Percentiles rank a stretch among this genome's conserved stretches.
These are phyloP conservation scores for Plasmodium gaboni DNA, from an alignment of 169 alveolate species.

Conservation along the genomic window DNA sequence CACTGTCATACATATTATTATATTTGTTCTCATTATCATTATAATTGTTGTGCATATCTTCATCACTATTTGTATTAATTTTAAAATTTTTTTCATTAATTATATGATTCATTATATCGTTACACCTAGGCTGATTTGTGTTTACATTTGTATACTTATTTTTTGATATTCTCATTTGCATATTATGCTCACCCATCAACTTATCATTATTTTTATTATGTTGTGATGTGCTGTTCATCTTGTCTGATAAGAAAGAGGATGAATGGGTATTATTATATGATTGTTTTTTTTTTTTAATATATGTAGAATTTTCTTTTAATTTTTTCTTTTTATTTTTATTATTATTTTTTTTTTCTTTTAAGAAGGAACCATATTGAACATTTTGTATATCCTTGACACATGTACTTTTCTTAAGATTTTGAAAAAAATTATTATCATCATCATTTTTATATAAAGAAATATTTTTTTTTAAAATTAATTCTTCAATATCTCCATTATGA, in stretches of 20 bases:
- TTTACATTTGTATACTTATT: not conserved
- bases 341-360: constrained; percentile 5
- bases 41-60: not conserved
- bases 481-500: constrained; percentile 74
- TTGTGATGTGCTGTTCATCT: not conserved
- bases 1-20: not conserved
- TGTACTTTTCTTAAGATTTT: constrained; percentile 10
- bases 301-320: not conserved
- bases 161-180: not conserved
- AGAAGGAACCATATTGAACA: constrained; percentile 26
- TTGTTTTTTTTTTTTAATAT: not conserved
- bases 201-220: not conserved
- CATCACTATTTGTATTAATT: not conserved
- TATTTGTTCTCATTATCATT: not conserved
- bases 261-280: no score
- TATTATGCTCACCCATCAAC: not conserved
- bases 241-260: no score
- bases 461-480: constrained; percentile 49
- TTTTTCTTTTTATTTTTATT: not conserved
- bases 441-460: constrained; percentile 47
- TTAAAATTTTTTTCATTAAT: not conserved
- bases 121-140: not conserved
- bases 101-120: not conserved
- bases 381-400: constrained; percentile 41
- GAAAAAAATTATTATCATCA: constrained; percentile 37